phyloP scores from a whole-genome alignment of 345 rosid genomes.

The Moricandia moricandioides region DNA sequence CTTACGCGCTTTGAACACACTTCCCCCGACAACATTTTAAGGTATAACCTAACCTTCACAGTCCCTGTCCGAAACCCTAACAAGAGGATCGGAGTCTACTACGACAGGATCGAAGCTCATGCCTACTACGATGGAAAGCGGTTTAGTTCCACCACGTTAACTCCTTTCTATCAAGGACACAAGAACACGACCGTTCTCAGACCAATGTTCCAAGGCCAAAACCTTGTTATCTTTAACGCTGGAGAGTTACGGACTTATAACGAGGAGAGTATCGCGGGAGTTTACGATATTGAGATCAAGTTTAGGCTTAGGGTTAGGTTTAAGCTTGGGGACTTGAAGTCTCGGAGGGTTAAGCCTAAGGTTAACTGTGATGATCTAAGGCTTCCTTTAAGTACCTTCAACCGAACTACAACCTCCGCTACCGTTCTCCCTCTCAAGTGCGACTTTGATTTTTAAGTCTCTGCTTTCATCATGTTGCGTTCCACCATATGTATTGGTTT shows the following conservation, averaged over 20 bases:
- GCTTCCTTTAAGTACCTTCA: conserved; percentile 44
- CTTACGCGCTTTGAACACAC: conserved; percentile 52
- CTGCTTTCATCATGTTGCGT: conserved; percentile 2
- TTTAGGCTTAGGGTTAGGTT: conserved; percentile 57
- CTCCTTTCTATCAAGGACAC: conserved; percentile 76
- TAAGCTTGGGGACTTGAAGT: conserved; percentile 57
- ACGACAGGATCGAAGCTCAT: conserved; percentile 50
- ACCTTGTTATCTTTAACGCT: conserved; percentile 32
- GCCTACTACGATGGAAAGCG: conserved; percentile 47
- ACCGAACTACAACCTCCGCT: conserved; percentile 23
- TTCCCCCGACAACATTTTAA: conserved; percentile 34
- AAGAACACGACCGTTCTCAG: conserved; percentile 58
- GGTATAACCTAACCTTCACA: conserved; percentile 45
- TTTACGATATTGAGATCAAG: conserved; percentile 53
- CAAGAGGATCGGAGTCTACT: conserved; percentile 54
- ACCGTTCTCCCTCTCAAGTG: conserved; percentile 41
- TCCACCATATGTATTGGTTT: conserved; percentile 6
- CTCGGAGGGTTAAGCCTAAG: conserved; percentile 49
- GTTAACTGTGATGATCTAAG: conserved; percentile 57
- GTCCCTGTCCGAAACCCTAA: conserved; percentile 65
- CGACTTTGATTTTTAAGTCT: conserved; percentile 45
- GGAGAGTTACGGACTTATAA: conserved; percentile 32
- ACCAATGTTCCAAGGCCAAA: conserved; percentile 45
- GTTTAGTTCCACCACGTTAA: conserved; percentile 28
- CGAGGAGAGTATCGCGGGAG: conserved; percentile 40